Conservation (phyloP, 306 rosid genomes). For the Casuarina cunninghamiana region DNA sequence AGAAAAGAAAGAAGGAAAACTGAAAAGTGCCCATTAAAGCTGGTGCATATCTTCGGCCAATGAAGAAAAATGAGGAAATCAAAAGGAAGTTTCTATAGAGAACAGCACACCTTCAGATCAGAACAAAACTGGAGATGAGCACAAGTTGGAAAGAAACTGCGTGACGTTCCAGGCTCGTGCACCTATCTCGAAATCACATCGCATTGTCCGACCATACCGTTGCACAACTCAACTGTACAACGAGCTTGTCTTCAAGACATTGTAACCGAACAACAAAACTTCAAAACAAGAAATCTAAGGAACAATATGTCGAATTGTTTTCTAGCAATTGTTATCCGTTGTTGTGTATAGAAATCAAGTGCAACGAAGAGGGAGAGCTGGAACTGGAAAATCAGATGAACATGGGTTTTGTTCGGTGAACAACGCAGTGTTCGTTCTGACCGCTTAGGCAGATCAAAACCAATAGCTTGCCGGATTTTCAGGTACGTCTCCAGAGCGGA, state of each 20-base stretch:
- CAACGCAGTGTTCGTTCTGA: conserved; percentile 35
- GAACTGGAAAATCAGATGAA: conserved; percentile 5
- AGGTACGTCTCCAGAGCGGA: conserved; percentile 27
- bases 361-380: conserved; percentile 16
- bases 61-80: too few relatives aligned
- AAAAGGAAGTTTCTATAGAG: background rate
- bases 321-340: conserved; percentile 12
- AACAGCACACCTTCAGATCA: conserved; percentile 23
- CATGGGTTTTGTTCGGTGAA: conserved; percentile 37
- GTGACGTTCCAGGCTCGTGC: background rate
- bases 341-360: background rate
- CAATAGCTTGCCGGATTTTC: conserved; percentile 30
- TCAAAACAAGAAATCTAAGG: background rate
- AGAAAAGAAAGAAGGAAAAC: background rate
- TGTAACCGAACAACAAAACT: background rate
- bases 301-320: background rate
- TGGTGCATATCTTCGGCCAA: too few relatives aligned
- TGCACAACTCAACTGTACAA: background rate
- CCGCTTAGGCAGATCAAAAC: conserved; percentile 52
- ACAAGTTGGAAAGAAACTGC: background rate
- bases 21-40: too few relatives aligned
- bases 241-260: background rate
- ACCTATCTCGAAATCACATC: background rate
- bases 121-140: background rate
- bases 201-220: conserved; percentile 18